Conservation (phyloP, 2,329 filamentous ascomycete species). For the Penicillium sp. region DNA sequence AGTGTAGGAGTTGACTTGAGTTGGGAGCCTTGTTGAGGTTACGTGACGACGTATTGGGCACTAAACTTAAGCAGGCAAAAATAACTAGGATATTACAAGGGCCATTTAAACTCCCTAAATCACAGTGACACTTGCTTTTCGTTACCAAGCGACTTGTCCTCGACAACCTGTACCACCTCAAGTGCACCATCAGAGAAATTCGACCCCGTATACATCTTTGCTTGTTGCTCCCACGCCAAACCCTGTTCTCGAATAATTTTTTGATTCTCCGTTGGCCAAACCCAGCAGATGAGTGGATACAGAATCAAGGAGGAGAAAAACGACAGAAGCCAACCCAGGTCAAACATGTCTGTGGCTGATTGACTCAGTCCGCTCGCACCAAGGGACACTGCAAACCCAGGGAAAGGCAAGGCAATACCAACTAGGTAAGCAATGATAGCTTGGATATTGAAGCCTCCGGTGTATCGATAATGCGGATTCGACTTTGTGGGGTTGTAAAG, state of each 20-base stretch:
- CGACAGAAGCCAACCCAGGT: neutral
- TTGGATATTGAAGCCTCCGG: neutral
- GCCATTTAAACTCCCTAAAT: neutral
- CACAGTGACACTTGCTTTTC: neutral
- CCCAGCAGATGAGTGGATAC: neutral
- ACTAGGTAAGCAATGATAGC: neutral
- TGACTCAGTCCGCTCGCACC: neutral
- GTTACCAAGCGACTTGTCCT: neutral
- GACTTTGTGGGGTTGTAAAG: neutral
- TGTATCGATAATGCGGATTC: neutral
- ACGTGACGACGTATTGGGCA: too few relatives aligned
- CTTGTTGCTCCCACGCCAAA: neutral
- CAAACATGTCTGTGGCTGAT: neutral
- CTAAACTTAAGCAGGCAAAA: too few relatives aligned
- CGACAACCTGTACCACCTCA: neutral
- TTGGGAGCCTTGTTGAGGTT: too few relatives aligned
- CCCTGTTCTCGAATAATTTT: neutral
- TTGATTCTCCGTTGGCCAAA: neutral
- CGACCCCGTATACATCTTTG: neutral
- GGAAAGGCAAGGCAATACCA: neutral
- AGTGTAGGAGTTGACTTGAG: too few relatives aligned
- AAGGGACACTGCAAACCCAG: neutral
- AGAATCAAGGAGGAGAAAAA: neutral
- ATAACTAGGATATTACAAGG: too few relatives aligned
- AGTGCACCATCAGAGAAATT: neutral